Percentiles rank a stretch among this genome's conserved stretches.
phyloP scores from a whole-genome alignment of 176 grass and related monocot genomes.

The sorghum (Sorghum bicolor) region DNA sequence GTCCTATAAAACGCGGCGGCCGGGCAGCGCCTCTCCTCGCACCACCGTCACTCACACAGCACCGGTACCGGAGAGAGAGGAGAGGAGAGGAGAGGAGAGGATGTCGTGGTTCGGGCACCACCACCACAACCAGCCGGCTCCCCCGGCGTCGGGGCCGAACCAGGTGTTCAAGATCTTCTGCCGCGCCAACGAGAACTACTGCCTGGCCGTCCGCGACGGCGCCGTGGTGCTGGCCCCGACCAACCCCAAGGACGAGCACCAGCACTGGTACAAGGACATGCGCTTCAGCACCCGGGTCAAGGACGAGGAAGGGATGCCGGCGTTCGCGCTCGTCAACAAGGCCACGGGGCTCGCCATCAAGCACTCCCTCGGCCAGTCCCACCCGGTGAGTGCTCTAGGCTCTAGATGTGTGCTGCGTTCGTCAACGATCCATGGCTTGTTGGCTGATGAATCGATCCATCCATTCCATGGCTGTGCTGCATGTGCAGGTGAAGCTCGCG shows the following conservation, averaged over 20 bases:
- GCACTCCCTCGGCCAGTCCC: constrained; percentile 62
- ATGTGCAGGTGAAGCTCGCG: constrained; percentile 41
- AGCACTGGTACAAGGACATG: constrained; percentile 84
- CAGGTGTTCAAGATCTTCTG: constrained; percentile 66
- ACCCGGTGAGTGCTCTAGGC: constrained; percentile 37
- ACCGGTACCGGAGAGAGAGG: not conserved
- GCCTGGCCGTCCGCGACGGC: constrained; percentile 59
- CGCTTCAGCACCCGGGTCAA: constrained; percentile 61
- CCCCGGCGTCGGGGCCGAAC: constrained; percentile 26
- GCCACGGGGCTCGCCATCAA: constrained; percentile 66
- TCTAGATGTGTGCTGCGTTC: not conserved
- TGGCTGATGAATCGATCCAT: not conserved
- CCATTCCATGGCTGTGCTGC: not conserved
- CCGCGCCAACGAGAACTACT: constrained; percentile 52
- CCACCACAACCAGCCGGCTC: constrained; percentile 27
- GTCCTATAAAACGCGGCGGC: constrained; percentile 38
- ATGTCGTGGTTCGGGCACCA: constrained; percentile 34
- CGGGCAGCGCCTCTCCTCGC: constrained; percentile 14
- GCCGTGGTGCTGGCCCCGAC: constrained; percentile 44
- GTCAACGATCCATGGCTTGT: not conserved
- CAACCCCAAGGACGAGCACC: constrained; percentile 50
- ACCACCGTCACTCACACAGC: not conserved
- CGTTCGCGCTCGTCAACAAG: constrained; percentile 74
- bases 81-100: not conserved
- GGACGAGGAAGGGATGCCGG: constrained; percentile 62